A percentile compares a stretch with the other conserved stretches of the same genome.
Evolutionary conservation across 2,329 filamentous ascomycete species (phyloP).

Genomic region (Iodosphaeria phyllophila): DNA sequence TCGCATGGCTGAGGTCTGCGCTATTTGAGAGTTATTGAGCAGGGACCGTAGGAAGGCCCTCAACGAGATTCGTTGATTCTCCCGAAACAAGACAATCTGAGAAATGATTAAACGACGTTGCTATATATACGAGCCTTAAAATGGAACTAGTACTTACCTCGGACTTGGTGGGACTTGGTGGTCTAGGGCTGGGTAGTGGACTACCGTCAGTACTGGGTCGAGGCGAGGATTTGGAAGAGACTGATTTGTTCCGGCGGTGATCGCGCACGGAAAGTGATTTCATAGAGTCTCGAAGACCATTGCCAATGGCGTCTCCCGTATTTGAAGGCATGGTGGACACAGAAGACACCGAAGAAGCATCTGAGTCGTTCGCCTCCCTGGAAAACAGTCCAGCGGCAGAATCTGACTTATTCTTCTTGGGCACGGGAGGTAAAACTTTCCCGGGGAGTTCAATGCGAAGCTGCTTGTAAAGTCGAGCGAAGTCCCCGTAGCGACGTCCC

Average conservation of each 20-base stretch:
- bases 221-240: conserved; percentile 18
- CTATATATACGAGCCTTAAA: conserved; percentile 2
- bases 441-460: conserved; percentile 76
- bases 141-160: conserved; percentile 6
- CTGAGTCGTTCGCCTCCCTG: conserved; percentile 45
- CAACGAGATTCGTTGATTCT: conserved; percentile 79
- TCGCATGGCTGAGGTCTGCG: conserved; percentile 63
- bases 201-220: conserved; percentile 24
- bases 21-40: conserved; percentile 67
- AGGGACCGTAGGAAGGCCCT: conserved; percentile 79
- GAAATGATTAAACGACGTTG: conserved; percentile 16
- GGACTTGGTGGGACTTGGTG: conserved; percentile 10
- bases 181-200: too few species aligned
- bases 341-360: conserved; percentile 66
- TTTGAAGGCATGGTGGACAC: conserved; percentile 40
- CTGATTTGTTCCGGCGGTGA: conserved; percentile 19
- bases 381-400: conserved; percentile 37
- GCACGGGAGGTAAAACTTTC: conserved; percentile 70
- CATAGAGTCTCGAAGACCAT: conserved; percentile 13
- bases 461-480: conserved; percentile 59
- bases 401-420: conserved; percentile 78
- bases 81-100: conserved; percentile 53
- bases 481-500: conserved; percentile 76
- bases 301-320: too few species aligned
- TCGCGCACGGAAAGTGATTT: conserved; percentile 24